Evolutionary conservation across 2,329 filamentous ascomycete genomes (phyloP).

Genomic region (Leptographium lundbergii): DNA sequence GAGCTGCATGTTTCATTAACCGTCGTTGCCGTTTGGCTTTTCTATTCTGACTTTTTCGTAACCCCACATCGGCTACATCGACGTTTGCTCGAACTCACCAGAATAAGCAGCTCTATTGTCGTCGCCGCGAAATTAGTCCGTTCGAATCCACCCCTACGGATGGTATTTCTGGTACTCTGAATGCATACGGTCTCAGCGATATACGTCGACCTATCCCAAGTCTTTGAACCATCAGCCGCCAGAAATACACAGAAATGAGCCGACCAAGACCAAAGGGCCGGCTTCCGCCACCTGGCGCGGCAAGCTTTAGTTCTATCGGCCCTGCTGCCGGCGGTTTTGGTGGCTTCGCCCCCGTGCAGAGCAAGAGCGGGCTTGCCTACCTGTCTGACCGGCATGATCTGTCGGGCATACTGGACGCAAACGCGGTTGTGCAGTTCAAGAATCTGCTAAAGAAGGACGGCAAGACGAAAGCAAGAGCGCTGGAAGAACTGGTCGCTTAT

Average conservation of each 20-base stretch:
- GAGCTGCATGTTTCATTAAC: neutral
- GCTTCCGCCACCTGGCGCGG: slow-evolving; percentile 2
- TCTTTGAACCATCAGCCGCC: neutral
- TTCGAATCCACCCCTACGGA: neutral
- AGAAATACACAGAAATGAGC: neutral
- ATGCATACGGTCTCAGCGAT: neutral
- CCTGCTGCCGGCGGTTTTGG: slow-evolving; percentile 20
- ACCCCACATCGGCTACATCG: neutral
- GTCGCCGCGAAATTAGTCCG: neutral
- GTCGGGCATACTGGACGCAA: slow-evolving; percentile 61
- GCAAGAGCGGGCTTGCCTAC: slow-evolving; percentile 54
- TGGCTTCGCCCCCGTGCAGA: slow-evolving; percentile 31
- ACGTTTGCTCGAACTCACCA: neutral
- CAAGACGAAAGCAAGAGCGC: slow-evolving; percentile 78
- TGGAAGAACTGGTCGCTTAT: slow-evolving; percentile 69
- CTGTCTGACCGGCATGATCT: slow-evolving; percentile 77
- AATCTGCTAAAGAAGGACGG: slow-evolving; percentile 87
- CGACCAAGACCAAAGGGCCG: neutral
- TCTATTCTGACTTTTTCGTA: neutral
- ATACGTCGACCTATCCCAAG: neutral
- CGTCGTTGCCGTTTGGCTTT: neutral
- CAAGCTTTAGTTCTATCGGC: slow-evolving; percentile 10
- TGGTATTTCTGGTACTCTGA: neutral
- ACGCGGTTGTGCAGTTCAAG: slow-evolving; percentile 82
- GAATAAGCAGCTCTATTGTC: neutral